These are phyloP conservation scores for Ustilago trichophora DNA, from an alignment of 1,284 basidiomycete species.

Conservation along the genomic window DNA sequence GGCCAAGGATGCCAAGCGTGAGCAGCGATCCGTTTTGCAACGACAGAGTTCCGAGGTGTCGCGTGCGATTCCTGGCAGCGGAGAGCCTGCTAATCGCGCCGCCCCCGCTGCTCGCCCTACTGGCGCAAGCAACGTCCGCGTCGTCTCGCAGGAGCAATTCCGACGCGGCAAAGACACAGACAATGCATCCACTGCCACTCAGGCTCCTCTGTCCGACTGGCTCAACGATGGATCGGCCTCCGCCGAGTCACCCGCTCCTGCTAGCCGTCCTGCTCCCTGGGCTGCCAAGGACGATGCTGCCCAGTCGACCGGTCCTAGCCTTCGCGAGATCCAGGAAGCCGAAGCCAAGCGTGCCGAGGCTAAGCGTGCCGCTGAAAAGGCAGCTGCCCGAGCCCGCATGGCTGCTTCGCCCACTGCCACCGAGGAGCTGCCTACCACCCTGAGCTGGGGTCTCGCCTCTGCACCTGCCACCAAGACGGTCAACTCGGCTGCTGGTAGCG, in stretches of 20 bases:
- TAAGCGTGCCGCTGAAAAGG: slow-evolving; percentile 68
- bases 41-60: slow-evolving; percentile 20
- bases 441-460: slow-evolving; percentile 69
- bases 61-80: slow-evolving; percentile 17
- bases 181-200: slow-evolving; percentile 3
- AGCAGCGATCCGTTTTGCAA: slow-evolving; percentile 27
- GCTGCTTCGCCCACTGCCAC: slow-evolving; percentile 56
- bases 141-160: slow-evolving; percentile 56
- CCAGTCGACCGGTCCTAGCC: slow-evolving; percentile 68
- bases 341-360: slow-evolving; percentile 84
- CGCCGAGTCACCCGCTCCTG: slow-evolving; percentile 19
- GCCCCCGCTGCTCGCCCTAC: slow-evolving; percentile 33
- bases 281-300: slow-evolving; percentile 50
- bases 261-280: slow-evolving; percentile 63
- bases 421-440: slow-evolving; percentile 54
- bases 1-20: slow-evolving; percentile 31
- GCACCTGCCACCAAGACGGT: slow-evolving; percentile 65
- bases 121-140: slow-evolving; percentile 48
- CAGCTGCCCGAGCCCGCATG: slow-evolving; percentile 62
- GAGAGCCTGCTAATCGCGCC: slow-evolving; percentile 19
- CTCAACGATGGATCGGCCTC: slow-evolving; percentile 30
- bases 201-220: slow-evolving; percentile 47
- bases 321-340: slow-evolving; percentile 94
- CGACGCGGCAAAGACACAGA: slow-evolving; percentile 26
- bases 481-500: slow-evolving; percentile 68